Evolutionary conservation across 768 basidiomycete genomes (phyloP), one percentile per base, ranked within the genome.

Genomic region (Punctularia strigosozonata): DNA sequence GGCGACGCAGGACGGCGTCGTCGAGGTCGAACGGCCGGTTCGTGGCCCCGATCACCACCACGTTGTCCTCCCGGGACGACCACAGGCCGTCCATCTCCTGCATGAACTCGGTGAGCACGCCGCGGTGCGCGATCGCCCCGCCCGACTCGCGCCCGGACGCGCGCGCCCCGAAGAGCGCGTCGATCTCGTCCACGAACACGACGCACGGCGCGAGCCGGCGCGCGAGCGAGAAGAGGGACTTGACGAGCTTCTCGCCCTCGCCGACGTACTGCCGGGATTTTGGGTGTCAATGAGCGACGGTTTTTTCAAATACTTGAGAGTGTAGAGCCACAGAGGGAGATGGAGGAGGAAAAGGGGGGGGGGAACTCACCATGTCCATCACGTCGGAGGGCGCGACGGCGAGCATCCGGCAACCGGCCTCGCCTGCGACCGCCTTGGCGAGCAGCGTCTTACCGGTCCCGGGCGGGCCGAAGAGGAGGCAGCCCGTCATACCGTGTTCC

Each of bases 81-180:
- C 77, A 83, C 42, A 97, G 62, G 3, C 91, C 91, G 50, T 97
- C 91, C 90, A 97, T 94, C 55, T 94, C 89, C 53, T 87, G 85
- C 86, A 91, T 89, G 56, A 89, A 89, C 57, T 91, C 85, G 7
- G 87, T 90, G 53, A 87, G 82, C 37, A 92, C 76, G 32, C 87
- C 83, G 28, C 89, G 69, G 50, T 94, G 89, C 4, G 88, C 87
- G 50, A 83, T 71, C 10, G 76, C 77, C 39, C 88, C 78, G 6
- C 82, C 85, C 28, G 77, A 78, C 38, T 85, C 82, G 8, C 81
- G 71, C 3, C 73, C 71, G 13, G 85, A 80, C 50, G 76, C 69
- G 17, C 91, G 79, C 31, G 89, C 86, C 28, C 87, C 85, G 49
- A 95, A 89, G 4, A 97, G 70, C 2, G 91, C 84, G 50, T 97